A percentile compares a stretch with the other conserved stretches of the same genome.
Evolutionary conservation across 2,329 filamentous ascomycete genomes (phyloP).

Genomic region (Claviceps quebecensis): DNA sequence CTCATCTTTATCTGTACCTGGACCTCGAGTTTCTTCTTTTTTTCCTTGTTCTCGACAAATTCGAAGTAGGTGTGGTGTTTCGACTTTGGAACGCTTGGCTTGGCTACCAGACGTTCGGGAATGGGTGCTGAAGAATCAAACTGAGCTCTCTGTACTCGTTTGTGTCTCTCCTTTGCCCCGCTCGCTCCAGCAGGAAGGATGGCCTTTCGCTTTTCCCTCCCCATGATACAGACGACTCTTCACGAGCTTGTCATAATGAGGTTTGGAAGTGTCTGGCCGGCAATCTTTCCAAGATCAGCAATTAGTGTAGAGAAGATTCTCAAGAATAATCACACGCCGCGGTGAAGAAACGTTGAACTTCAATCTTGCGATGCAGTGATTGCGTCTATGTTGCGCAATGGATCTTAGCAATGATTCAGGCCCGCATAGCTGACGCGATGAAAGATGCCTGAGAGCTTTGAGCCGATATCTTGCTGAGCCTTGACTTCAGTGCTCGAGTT

Average conservation of each 20-base stretch:
- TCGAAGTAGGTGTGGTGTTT: slow-evolving; percentile 52
- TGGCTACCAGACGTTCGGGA: slow-evolving; percentile 23
- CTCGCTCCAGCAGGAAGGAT: slow-evolving; percentile 13
- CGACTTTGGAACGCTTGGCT: slow-evolving; percentile 26
- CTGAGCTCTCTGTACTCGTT: slow-evolving; percentile 18
- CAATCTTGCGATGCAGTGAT: neutral
- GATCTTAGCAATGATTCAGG: neutral
- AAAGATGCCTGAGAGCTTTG: neutral
- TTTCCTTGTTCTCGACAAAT: slow-evolving; percentile 49
- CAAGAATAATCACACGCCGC: neutral
- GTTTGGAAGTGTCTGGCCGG: neutral
- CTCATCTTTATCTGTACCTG: slow-evolving; percentile 30
- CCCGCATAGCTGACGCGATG: neutral
- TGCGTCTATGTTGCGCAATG: neutral
- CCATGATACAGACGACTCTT: slow-evolving; percentile 15
- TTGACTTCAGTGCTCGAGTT: neutral
- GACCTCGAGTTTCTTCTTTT: slow-evolving; percentile 50
- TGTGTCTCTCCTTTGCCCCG: slow-evolving; percentile 24
- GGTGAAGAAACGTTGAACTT: neutral
- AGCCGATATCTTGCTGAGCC: neutral
- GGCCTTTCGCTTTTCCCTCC: slow-evolving; percentile 20
- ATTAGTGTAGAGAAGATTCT: neutral
- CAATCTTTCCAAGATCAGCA: neutral
- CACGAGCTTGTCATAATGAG: slow-evolving; percentile 5
- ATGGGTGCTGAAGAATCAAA: slow-evolving; percentile 20